These are phyloP conservation scores for Sedum album DNA, from an alignment of 164 flowering plant species.

Conservation along the genomic window DNA sequence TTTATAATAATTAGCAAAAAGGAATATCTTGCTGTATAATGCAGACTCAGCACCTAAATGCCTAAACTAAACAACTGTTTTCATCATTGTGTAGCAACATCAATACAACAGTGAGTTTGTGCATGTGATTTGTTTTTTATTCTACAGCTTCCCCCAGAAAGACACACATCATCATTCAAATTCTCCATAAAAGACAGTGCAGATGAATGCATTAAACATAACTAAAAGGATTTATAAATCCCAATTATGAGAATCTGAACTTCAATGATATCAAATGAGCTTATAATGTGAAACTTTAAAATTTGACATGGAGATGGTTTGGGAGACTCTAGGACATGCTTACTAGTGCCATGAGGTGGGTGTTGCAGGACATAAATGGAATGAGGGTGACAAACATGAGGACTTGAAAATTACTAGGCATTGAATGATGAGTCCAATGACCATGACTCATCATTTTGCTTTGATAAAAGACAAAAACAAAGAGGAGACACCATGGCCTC, in stretches of 20 bases:
- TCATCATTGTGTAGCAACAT: not conserved
- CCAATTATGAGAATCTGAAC: no score
- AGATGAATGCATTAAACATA: not conserved
- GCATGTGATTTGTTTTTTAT: not conserved
- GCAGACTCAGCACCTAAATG: no score
- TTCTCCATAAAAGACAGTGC: not conserved
- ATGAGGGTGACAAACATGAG: not conserved
- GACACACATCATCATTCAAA: not conserved
- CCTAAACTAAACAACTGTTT: no score
- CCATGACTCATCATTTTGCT: slow-evolving; percentile 1
- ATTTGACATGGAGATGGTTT: not conserved
- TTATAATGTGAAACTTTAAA: not conserved
- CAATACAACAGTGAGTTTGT: not conserved
- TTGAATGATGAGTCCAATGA: not conserved
- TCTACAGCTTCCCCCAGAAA: not conserved
- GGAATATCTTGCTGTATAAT: not conserved
- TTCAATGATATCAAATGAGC: no score
- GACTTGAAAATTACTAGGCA: not conserved
- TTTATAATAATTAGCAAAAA: not conserved
- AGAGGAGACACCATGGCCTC: slow-evolving; percentile 4
- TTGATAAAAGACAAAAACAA: not conserved
- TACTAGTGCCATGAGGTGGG: not conserved
- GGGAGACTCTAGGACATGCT: no score
- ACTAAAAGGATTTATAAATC: no score
- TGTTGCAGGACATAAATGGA: not conserved